Conservation (phyloP, 768 basidiomycete species). For the Rossbeevera mucosa region DNA sequence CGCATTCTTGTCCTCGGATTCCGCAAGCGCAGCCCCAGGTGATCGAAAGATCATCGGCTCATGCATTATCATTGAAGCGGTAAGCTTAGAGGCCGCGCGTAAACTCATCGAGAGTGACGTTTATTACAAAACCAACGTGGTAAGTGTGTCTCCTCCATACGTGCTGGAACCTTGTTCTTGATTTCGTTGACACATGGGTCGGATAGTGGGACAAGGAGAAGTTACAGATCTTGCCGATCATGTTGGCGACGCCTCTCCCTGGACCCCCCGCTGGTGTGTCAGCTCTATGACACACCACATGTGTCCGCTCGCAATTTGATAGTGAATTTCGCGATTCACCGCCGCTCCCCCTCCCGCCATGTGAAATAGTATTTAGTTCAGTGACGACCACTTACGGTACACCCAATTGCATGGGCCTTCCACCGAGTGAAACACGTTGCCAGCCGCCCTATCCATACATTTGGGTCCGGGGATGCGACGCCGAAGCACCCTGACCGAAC, state of each 20-base stretch:
- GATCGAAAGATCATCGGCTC: conserved; percentile 59
- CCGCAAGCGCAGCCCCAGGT: conserved; percentile 40
- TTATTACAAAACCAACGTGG: conserved; percentile 23
- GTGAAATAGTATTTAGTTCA: neutral
- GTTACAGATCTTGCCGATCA: conserved; percentile 46
- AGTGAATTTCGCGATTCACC: neutral
- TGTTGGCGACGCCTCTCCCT: conserved; percentile 26
- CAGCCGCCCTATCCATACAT: neutral
- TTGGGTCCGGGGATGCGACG: neutral
- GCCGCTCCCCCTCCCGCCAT: neutral
- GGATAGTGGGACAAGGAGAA: conserved; percentile 57
- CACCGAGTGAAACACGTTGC: neutral
- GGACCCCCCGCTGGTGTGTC: conserved; percentile 5
- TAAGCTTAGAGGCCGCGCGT: conserved; percentile 42
- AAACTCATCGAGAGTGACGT: conserved; percentile 22
- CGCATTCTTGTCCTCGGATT: conserved; percentile 52
- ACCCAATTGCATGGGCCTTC: neutral
- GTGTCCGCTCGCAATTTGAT: neutral
- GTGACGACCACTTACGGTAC: neutral
- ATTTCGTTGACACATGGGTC: neutral
- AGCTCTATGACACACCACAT: neutral
- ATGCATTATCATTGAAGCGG: conserved; percentile 50
- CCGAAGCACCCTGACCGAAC: no score
- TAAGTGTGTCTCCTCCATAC: conserved; percentile 4
- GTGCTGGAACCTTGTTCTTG: neutral